Evolutionary conservation across 2,329 filamentous ascomycete genomes (phyloP).

Genomic region (Pyrenochaeta sp.): DNA sequence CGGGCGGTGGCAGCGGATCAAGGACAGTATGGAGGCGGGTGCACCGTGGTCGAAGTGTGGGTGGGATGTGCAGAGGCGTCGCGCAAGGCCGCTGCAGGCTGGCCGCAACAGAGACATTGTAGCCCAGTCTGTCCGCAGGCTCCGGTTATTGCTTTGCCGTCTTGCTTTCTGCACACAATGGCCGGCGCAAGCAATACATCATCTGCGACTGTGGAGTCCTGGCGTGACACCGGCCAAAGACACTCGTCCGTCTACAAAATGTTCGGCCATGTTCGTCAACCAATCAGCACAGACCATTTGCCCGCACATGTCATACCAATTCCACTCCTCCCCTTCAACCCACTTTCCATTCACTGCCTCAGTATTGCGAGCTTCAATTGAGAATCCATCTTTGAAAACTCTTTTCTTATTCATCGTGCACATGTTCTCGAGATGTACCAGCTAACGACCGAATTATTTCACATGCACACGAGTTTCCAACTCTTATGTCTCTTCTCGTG

Average conservation of each 20-base stretch:
- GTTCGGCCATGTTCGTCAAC: neutral
- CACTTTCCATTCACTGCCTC: too few relatives aligned
- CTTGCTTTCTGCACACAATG: neutral
- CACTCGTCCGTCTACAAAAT: too few relatives aligned
- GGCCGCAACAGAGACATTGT: constrained; percentile 41
- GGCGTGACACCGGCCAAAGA: too few relatives aligned
- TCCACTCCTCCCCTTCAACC: too few relatives aligned
- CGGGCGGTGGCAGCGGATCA: constrained; percentile 20
- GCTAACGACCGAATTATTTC: too few relatives aligned
- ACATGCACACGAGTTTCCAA: too few relatives aligned
- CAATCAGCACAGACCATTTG: constrained; percentile 4
- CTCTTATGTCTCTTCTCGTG: too few relatives aligned
- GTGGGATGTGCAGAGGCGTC: constrained; percentile 33
- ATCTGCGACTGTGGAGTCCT: constrained; percentile 1
- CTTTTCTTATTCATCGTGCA: too few relatives aligned
- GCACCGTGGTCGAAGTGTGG: constrained; percentile 23
- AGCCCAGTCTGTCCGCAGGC: neutral
- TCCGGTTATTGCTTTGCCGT: constrained; percentile 1
- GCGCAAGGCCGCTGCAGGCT: constrained; percentile 35
- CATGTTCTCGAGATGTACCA: too few relatives aligned
- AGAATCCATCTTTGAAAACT: too few relatives aligned
- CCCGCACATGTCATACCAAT: too few relatives aligned
- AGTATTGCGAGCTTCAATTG: too few relatives aligned
- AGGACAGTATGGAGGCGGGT: constrained; percentile 29
- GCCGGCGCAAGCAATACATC: constrained; percentile 12